Percentiles rank a stretch among this genome's conserved stretches.
These are phyloP conservation scores for Mycena rosella DNA, from an alignment of 768 basidiomycete species.

Conservation along the genomic window DNA sequence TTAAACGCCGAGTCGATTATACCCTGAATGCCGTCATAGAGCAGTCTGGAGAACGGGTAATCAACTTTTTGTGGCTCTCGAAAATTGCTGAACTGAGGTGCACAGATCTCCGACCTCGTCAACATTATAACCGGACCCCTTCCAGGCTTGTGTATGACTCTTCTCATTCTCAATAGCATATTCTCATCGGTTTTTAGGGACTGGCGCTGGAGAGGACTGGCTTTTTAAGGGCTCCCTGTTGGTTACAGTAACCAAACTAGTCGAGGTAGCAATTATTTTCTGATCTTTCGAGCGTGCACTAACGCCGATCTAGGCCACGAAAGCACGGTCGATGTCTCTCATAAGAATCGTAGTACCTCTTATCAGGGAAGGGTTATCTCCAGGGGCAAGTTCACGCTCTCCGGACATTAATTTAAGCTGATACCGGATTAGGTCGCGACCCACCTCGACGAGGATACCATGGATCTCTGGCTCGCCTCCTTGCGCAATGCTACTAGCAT, in stretches of 20 bases:
- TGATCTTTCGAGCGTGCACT: background rate
- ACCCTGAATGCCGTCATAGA: slow-evolving; percentile 80
- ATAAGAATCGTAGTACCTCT: slow-evolving; percentile 71
- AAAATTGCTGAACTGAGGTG: background rate
- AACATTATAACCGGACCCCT: slow-evolving; percentile 72
- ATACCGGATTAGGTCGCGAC: slow-evolving; percentile 62
- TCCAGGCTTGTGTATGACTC: slow-evolving; percentile 76
- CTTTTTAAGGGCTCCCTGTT: slow-evolving; percentile 80
- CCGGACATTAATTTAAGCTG: background rate
- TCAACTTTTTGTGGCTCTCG: slow-evolving; percentile 1
- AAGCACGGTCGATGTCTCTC: slow-evolving; percentile 69
- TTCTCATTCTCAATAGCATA: slow-evolving; percentile 2
- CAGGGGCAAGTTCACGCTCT: slow-evolving; percentile 56
- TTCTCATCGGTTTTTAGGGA: slow-evolving; percentile 62
- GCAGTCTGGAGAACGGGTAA: slow-evolving; percentile 57
- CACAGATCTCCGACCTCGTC: slow-evolving; percentile 78
- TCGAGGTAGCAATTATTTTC: slow-evolving; percentile 61
- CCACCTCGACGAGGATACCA: slow-evolving; percentile 83
- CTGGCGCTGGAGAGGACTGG: slow-evolving; percentile 73
- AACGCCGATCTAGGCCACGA: slow-evolving; percentile 65
- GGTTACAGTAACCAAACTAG: slow-evolving; percentile 75
- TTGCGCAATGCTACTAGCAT: slow-evolving; percentile 74
- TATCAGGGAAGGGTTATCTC: slow-evolving; percentile 72
- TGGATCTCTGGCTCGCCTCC: slow-evolving; percentile 80
- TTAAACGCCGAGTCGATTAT: slow-evolving; percentile 78